A percentile compares a stretch with the other conserved stretches of the same genome.
phyloP scores from a whole-genome alignment of 1,284 basidiomycete genomes.

The Ceraceosorus bombacis region DNA sequence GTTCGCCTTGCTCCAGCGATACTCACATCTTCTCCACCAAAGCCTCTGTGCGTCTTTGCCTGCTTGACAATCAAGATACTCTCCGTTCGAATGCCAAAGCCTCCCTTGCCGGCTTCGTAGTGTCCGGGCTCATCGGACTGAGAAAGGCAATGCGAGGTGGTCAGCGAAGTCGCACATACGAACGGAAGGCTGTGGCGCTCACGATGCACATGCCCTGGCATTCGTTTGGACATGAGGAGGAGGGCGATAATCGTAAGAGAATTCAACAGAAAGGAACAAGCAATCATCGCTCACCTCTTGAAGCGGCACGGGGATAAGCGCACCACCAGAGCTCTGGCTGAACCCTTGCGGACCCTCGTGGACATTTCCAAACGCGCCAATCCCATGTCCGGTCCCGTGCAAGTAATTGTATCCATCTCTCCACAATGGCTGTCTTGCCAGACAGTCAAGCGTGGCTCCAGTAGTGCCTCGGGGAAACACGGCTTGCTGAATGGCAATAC shows the following conservation, averaged over 20 bases:
- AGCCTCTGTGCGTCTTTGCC: constrained; percentile 29
- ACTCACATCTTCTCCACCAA: constrained; percentile 19
- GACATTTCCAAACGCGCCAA: constrained; percentile 38
- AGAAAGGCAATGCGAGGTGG: no score
- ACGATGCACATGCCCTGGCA: constrained; percentile 27
- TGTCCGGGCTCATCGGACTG: constrained; percentile 38
- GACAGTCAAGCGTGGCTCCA: constrained; percentile 33
- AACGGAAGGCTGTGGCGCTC: no score
- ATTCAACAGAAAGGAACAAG: no score
- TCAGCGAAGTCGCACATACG: no score
- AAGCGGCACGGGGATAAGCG: neutral
- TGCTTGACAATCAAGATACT: constrained; percentile 31
- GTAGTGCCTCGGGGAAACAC: constrained; percentile 40
- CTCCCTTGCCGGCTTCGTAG: constrained; percentile 35
- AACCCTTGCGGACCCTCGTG: constrained; percentile 43
- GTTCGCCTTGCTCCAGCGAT: neutral
- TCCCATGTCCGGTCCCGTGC: constrained; percentile 42
- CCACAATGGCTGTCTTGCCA: constrained; percentile 38
- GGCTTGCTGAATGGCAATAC: constrained; percentile 16
- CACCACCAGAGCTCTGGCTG: constrained; percentile 22
- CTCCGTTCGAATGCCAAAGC: constrained; percentile 43
- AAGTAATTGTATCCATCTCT: constrained; percentile 35
- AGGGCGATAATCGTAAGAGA: no score
- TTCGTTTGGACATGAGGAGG: constrained; percentile 5
- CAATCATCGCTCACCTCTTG: no score